Evolutionary conservation across 352 stramenopile species (phyloP), one percentile per base, ranked within the genome.

Genomic region (Phytopythium chamaehyphon): DNA sequence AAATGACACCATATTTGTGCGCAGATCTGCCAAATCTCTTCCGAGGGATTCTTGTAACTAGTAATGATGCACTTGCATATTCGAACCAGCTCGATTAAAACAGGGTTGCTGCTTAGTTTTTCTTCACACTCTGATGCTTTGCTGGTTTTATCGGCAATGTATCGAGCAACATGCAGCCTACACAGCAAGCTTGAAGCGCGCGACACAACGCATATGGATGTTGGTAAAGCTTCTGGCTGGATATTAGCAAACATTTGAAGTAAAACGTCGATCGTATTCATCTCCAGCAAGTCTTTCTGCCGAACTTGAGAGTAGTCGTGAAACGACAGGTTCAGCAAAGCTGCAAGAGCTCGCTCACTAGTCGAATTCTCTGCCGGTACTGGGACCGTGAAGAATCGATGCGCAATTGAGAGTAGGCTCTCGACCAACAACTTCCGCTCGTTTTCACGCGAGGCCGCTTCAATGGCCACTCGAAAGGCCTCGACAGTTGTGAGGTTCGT

Each of bases 1-100:
- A 92, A 54, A 48, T 92, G 78, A 36, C 76, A 90, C 64, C 76
- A 87, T 24, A 90, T 69, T 47, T 90, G 82, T 0, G 77, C 70
- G 44, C 69, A 76, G 4, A 83, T 54, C 18, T 90, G 82, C 78
- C 71, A 88, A 1, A 74, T 23, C 11, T 77, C 69, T 4, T 53
- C 23, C 8, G 62, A 46, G 46, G 71, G 24, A 8, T 54, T 49
- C 8, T 61, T 46, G 21, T 63, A 46, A 21, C 55, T 64, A 4
- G 59, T 31, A 15, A 65, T 59, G 9, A 62, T 64, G 19, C 50
- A 49, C 22, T 74, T 46, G 39, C 55, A 76, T 31, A 76, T 22
- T 3, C 22, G n/a, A 15, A 64, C 77, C 14, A 78, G 66, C 44
- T 69, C 47, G 1, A 59, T 52, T 0, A 83, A 53, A 0, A 78